These are phyloP conservation scores for Pseudomicrostroma phylloplanum DNA, from an alignment of 1,284 basidiomycete species.

Conservation along the genomic window DNA sequence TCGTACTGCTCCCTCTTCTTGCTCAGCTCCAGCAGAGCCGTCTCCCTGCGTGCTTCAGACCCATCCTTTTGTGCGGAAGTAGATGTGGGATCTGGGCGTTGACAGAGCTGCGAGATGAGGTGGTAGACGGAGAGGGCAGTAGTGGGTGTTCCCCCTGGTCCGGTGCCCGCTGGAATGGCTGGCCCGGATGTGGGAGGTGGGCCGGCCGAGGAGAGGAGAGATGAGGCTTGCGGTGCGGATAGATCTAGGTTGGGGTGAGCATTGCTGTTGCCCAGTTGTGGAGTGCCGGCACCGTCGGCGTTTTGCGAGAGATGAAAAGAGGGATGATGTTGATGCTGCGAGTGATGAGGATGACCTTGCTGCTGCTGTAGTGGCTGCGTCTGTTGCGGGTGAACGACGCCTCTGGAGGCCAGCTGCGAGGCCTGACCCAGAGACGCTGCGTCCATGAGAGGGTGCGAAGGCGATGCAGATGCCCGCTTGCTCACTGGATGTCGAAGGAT, in stretches of 20 bases:
- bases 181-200: constrained; percentile 36
- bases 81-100: constrained; percentile 27
- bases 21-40: constrained; percentile 71
- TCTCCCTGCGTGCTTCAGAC: constrained; percentile 41
- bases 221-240: constrained; percentile 13
- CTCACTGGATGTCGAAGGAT: too few species aligned
- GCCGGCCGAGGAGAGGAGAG: constrained; percentile 40
- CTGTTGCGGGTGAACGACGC: too few species aligned
- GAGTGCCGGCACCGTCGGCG: too few species aligned
- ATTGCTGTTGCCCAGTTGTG: neutral
- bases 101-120: constrained; percentile 48
- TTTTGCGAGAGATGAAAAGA: too few species aligned
- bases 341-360: too few species aligned
- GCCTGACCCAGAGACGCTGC: too few species aligned
- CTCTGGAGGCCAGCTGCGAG: too few species aligned
- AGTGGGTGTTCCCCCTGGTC: constrained; percentile 41
- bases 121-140: constrained; percentile 47
- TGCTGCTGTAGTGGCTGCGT: too few species aligned
- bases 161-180: constrained; percentile 35
- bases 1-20: constrained; percentile 99
- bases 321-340: too few species aligned
- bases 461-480: too few species aligned
- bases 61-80: constrained; percentile 15
- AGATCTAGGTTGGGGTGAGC: constrained; percentile 3
- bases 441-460: too few species aligned